These are phyloP conservation scores for Xylariomycetidae sp. DNA, from an alignment of 2,329 filamentous ascomycete species.

Conservation along the genomic window DNA sequence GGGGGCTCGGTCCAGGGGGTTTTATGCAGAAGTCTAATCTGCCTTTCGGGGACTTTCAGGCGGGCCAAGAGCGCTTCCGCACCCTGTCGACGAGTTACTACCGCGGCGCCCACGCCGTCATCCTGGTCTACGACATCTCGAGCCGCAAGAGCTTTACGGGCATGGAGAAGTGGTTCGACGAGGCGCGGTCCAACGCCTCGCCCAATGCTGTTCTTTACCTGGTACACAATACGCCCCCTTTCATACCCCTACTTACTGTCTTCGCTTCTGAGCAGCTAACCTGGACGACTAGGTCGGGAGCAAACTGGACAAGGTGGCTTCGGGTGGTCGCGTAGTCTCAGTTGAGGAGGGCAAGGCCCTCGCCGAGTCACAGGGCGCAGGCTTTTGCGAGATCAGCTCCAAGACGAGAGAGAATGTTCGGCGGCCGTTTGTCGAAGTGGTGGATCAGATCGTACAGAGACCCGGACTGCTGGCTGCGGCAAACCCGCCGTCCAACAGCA, in stretches of 20 bases:
- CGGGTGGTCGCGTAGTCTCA: constrained; percentile 36
- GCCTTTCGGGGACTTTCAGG: constrained; percentile 20
- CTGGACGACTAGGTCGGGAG: constrained; percentile 35
- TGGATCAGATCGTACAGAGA: constrained; percentile 41
- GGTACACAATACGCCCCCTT: no score
- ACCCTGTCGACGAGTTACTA: constrained; percentile 46
- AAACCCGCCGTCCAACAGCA: constrained; percentile 13
- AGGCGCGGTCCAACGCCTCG: constrained; percentile 44
- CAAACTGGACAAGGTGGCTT: constrained; percentile 42
- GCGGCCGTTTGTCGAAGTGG: constrained; percentile 45
- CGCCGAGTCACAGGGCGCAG: constrained; percentile 37
- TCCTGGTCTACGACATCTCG: constrained; percentile 44
- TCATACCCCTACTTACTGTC: neutral
- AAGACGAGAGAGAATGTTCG: constrained; percentile 47
- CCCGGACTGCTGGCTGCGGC: constrained; percentile 34
- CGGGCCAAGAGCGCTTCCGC: constrained; percentile 42
- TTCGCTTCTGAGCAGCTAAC: constrained; percentile 3
- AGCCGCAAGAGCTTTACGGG: constrained; percentile 42
- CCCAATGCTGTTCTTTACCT: constrained; percentile 43
- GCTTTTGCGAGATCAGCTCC: constrained; percentile 49
- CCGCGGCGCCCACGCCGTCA: constrained; percentile 42
- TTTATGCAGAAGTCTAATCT: constrained; percentile 6
- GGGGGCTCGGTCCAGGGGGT: no score
- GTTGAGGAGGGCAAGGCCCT: constrained; percentile 41
- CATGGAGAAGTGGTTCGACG: constrained; percentile 50